Conservation (phyloP, 176 grass and related monocot genomes). For the Zoysia japonica region DNA sequence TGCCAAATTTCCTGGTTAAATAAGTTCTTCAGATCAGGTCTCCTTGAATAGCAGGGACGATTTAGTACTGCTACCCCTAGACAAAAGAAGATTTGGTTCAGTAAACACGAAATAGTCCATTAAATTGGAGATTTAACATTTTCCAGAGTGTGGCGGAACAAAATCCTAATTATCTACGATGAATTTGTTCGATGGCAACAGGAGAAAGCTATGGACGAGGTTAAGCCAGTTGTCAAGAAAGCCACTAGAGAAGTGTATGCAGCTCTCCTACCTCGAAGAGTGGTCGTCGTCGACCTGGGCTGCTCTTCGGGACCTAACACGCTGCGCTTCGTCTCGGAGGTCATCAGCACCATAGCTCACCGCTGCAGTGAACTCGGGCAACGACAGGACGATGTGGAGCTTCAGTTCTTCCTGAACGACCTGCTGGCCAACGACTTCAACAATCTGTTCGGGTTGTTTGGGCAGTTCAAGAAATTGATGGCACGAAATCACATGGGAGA, state of each 20-base stretch:
- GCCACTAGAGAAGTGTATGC: conserved; percentile 11
- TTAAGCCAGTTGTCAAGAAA: conserved; percentile 16
- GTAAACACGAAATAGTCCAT: no score
- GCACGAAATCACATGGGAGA: background rate
- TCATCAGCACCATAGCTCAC: background rate
- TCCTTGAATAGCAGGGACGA: no score
- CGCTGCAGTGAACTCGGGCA: background rate
- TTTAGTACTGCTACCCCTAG: no score
- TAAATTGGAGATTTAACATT: background rate
- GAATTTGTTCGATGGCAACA: background rate
- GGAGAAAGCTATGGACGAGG: conserved; percentile 39
- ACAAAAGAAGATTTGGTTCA: no score
- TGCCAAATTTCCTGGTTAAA: no score
- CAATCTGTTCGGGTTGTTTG: conserved; percentile 21
- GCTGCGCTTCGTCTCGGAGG: conserved; percentile 27
- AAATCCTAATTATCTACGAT: no score
- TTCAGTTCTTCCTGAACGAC: conserved; percentile 62
- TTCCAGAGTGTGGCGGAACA: no score
- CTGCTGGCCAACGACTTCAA: conserved; percentile 56
- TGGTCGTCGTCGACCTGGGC: conserved; percentile 44
- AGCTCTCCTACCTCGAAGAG: conserved; percentile 1
- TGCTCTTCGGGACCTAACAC: conserved; percentile 44
- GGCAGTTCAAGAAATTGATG: background rate
- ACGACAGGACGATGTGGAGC: background rate
- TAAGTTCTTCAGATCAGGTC: no score